phyloP scores from a whole-genome alignment of 768 basidiomycete species.

The Tylopilus plumbeoviolaceoides region DNA sequence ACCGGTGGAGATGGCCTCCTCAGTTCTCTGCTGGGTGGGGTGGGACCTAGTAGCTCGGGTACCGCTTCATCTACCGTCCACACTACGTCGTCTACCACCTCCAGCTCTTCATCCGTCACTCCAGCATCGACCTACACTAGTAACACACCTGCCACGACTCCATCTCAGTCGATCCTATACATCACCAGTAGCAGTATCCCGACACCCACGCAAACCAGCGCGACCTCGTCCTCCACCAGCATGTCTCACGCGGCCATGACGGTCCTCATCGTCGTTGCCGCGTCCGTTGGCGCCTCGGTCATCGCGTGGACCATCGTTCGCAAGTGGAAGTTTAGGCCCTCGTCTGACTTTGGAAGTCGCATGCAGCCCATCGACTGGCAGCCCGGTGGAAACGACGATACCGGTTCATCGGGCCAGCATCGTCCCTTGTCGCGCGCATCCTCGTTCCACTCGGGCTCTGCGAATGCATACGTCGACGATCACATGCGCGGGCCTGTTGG shows the following conservation, averaged over 20 bases:
- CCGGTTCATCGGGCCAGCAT: slow-evolving; percentile 43
- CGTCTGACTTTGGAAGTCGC: slow-evolving; percentile 75
- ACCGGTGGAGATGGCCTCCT: slow-evolving; percentile 1
- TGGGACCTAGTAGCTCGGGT: slow-evolving; percentile 17
- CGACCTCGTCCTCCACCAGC: slow-evolving; percentile 29
- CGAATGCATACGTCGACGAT: slow-evolving; percentile 34
- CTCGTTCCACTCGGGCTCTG: slow-evolving; percentile 60
- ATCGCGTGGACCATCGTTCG: slow-evolving; percentile 88
- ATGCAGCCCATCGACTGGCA: slow-evolving; percentile 89
- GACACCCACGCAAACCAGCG: slow-evolving; percentile 20
- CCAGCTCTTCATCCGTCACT: slow-evolving; percentile 13
- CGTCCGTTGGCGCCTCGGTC: slow-evolving; percentile 60
- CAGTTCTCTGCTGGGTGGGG: slow-evolving; percentile 7
- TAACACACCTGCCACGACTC: slow-evolving; percentile 31
- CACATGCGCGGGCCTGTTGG: slow-evolving; percentile 32
- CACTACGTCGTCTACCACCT: slow-evolving; percentile 14
- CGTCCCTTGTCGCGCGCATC: slow-evolving; percentile 56
- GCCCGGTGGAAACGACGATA: slow-evolving; percentile 49
- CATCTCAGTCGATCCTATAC: slow-evolving; percentile 53
- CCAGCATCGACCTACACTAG: slow-evolving; percentile 9
- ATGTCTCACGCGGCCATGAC: slow-evolving; percentile 46
- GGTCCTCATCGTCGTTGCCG: slow-evolving; percentile 65
- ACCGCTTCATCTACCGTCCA: slow-evolving; percentile 16
- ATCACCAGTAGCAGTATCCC: slow-evolving; percentile 17
- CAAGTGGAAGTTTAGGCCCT: slow-evolving; percentile 87